Percentiles rank a stretch among this genome's conserved stretches.
phyloP scores from a whole-genome alignment of 176 grass and related monocot genomes.

The Olyra latifolia region DNA sequence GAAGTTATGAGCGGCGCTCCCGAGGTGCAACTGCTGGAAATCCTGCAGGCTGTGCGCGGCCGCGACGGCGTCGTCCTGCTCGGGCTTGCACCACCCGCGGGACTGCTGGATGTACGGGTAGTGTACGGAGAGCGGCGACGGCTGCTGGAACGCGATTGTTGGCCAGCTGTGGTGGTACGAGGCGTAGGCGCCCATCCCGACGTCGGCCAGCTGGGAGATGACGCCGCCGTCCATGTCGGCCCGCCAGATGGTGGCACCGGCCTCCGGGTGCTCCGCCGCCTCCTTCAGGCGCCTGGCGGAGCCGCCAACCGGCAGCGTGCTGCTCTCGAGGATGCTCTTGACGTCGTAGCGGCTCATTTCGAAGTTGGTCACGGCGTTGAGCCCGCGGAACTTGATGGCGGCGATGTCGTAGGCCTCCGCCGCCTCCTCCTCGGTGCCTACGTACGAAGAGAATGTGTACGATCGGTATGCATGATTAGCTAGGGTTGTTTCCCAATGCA shows the following conservation, averaged over 20 bases:
- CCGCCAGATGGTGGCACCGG: constrained; percentile 44
- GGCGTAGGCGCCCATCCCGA: constrained; percentile 42
- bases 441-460: constrained; percentile 17
- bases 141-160: constrained; percentile 62
- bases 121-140: constrained; percentile 52
- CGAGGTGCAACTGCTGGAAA: constrained; percentile 55
- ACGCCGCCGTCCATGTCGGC: constrained; percentile 42
- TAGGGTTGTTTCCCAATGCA: constrained; percentile 31
- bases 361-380: constrained; percentile 78
- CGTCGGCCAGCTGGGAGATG: constrained; percentile 42
- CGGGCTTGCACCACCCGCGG: constrained; percentile 58
- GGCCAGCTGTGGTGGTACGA: constrained; percentile 53
- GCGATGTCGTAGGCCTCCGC: constrained; percentile 86
- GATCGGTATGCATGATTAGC: constrained; percentile 23
- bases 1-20: constrained; percentile 51
- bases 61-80: constrained; percentile 40
- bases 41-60: constrained; percentile 40
- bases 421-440: constrained; percentile 79
- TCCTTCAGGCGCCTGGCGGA: constrained; percentile 52
- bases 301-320: constrained; percentile 46
- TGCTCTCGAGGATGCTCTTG: constrained; percentile 65
- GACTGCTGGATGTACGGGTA: constrained; percentile 48
- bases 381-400: constrained; percentile 73
- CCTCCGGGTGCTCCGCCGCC: constrained; percentile 38
- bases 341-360: constrained; percentile 79